Evolutionary conservation across 2,329 filamentous ascomycete species (phyloP).

Genomic region (Emergomyces pasteurianus): DNA sequence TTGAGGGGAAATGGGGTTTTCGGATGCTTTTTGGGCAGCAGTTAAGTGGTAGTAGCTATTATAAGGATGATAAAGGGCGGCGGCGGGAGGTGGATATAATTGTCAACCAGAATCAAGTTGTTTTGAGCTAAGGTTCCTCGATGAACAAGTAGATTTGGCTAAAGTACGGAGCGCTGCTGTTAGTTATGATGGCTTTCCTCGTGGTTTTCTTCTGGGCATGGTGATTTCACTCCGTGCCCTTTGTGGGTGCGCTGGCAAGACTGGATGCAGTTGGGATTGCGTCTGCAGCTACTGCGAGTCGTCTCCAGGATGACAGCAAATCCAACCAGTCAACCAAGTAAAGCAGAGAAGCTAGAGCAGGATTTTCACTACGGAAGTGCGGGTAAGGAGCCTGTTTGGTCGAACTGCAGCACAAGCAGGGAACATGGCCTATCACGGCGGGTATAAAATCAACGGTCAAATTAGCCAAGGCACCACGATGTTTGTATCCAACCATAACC

Average conservation of each 20-base stretch:
- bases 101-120: not conserved
- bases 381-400: conserved; percentile 1
- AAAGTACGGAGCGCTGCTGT: no score
- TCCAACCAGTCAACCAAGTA: not conserved
- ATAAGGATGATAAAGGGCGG: not conserved
- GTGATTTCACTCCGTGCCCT: not conserved
- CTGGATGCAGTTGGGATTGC: not conserved
- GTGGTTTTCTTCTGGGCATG: not conserved
- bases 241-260: conserved; percentile 3
- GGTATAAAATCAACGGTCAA: not conserved
- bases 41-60: no score
- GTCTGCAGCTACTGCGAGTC: not conserved
- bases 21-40: not conserved
- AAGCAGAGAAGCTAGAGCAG: not conserved
- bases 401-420: not conserved
- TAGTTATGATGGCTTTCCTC: not conserved
- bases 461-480: not conserved
- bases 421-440: not conserved
- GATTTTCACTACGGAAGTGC: not conserved
- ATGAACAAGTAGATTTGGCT: not conserved
- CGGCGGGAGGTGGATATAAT: not conserved
- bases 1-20: not conserved
- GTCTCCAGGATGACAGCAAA: not conserved
- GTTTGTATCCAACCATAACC: not conserved
- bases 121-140: not conserved